A percentile compares a stretch with the other conserved stretches of the same genome.
phyloP scores from a whole-genome alignment of 352 stramenopile genomes.

The Pythium rhizo-oryzae region DNA sequence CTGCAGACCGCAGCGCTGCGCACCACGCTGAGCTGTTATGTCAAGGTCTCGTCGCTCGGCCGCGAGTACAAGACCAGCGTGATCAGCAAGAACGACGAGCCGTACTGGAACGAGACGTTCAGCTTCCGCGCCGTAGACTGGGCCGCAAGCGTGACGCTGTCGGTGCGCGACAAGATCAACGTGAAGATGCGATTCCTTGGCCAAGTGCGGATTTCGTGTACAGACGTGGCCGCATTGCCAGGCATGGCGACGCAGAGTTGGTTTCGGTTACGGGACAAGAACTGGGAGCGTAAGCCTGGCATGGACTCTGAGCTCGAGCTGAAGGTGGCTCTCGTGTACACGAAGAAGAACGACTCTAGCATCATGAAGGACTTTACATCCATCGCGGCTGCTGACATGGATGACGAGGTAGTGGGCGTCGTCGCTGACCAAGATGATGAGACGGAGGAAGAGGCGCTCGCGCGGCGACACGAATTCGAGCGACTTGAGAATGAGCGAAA shows the following conservation, averaged over 20 bases:
- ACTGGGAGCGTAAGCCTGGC: constrained; percentile 39
- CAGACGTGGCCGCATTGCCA: constrained; percentile 52
- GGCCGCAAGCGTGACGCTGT: constrained; percentile 63
- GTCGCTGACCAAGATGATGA: constrained; percentile 76
- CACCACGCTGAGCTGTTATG: constrained; percentile 69
- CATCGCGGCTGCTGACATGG: constrained; percentile 8
- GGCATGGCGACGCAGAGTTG: constrained; percentile 65
- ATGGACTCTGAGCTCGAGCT: constrained; percentile 52
- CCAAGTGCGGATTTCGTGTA: constrained; percentile 58
- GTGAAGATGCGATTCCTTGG: constrained; percentile 76
- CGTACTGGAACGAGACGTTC: constrained; percentile 79
- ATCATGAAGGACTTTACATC: constrained; percentile 26
- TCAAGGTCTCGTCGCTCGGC: constrained; percentile 68
- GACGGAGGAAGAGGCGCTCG: constrained; percentile 62
- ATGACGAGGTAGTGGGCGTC: constrained; percentile 36
- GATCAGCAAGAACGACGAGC: constrained; percentile 63
- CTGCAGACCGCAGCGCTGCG: constrained; percentile 51
- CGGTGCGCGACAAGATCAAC: constrained; percentile 70
- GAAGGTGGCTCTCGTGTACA: constrained; percentile 73
- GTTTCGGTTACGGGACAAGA: constrained; percentile 58
- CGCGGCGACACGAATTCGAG: constrained; percentile 45
- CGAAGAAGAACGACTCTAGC: constrained; percentile 54
- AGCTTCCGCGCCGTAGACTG: constrained; percentile 72
- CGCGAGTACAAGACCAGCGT: constrained; percentile 74
- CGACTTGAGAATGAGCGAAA: constrained; percentile 54